These are phyloP conservation scores for Emergomyces pasteurianus DNA, from an alignment of 2,329 filamentous ascomycete genomes.

Conservation along the genomic window DNA sequence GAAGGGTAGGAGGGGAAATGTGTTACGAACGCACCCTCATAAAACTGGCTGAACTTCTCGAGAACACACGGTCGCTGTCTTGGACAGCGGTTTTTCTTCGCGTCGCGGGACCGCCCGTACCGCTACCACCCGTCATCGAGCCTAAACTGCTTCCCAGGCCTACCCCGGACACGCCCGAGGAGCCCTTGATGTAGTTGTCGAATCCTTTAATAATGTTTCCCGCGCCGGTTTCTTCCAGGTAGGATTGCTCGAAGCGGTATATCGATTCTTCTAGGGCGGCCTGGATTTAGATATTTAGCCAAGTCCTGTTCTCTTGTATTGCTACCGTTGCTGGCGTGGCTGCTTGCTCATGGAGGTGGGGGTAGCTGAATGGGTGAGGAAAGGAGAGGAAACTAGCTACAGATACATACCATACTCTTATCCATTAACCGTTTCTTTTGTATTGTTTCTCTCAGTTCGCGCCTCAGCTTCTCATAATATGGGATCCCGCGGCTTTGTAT, in stretches of 20 bases:
- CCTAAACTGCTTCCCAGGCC: slow-evolving; percentile 14
- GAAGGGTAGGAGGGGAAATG: neutral
- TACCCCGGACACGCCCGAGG: slow-evolving; percentile 39
- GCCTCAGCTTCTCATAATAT: slow-evolving; percentile 62
- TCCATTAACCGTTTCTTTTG: slow-evolving; percentile 54
- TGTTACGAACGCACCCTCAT: slow-evolving; percentile 25
- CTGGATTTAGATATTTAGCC: slow-evolving; percentile 27
- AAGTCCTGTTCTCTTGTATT: neutral
- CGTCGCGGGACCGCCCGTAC: slow-evolving; percentile 18
- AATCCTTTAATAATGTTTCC: slow-evolving; percentile 98
- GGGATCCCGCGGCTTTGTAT: slow-evolving; percentile 38
- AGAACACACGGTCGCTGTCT: slow-evolving; percentile 38
- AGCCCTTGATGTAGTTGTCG: slow-evolving; percentile 94
- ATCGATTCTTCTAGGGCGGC: slow-evolving; percentile 66
- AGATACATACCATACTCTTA: slow-evolving; percentile 41
- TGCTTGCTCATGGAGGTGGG: neutral
- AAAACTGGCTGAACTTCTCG: slow-evolving; percentile 37
- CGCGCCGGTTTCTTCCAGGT: slow-evolving; percentile 74
- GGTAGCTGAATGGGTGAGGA: neutral
- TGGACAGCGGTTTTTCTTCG: slow-evolving; percentile 34
- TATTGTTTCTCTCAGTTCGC: slow-evolving; percentile 54
- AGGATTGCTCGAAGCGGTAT: slow-evolving; percentile 67
- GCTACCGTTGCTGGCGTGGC: neutral
- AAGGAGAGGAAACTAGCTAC: neutral
- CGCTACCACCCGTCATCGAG: slow-evolving; percentile 19